Base-by-base conservation (phyloP, 371 early-diverging fungal genomes). In the Coemansia sp. region DNA sequence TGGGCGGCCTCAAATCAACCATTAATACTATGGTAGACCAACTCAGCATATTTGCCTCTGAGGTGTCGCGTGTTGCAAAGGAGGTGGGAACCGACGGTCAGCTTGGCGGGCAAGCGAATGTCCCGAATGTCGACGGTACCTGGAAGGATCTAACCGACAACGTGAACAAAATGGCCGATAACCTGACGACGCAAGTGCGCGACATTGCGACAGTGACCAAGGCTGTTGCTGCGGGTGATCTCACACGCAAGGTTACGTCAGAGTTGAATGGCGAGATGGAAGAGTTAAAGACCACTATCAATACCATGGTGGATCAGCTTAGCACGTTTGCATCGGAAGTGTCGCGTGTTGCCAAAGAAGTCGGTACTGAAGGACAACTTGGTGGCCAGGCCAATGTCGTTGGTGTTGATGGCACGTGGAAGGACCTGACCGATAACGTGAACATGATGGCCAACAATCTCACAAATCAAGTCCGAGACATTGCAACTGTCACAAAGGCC, bases 271-370 rank as follows among this genome's bases (percentile, higher is more conserved):
- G 91, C 37, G 90, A 89, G 71, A 87, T 87, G 16, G 62, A 84
- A n/a, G 82, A 88, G 26, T 75, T 91, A 2, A 90, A 89, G 64
- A 84, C 85, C 20, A 89, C 90, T 1, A 86, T 90, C 37, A 90
- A 90, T 64, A 85, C 83, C 1, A 89, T 90, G 89, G 83, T 84
- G n/a, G 81, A 82, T 60, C 83, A 84, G 65, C 71, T 86, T 7
- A 75, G 80, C 4, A 80, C 72, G 21, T 85, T 86, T 65, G 86
- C 85, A 65, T 5, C 72, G 64, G 66, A 77, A 57, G 60, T 73
- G 8, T 50, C 64, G n/a, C 84, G 87, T 21, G 87, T 89, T 0
- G 83, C 87, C 0, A 68, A 83, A 2, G 87, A 87, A 69, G 82
- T 82, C n/a, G 82, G 82, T 1, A 74, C 70, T 12, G 71, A 82